These are phyloP conservation scores for Elongisporangium undulatum DNA, from an alignment of 352 stramenopile genomes.

Conservation along the genomic window DNA sequence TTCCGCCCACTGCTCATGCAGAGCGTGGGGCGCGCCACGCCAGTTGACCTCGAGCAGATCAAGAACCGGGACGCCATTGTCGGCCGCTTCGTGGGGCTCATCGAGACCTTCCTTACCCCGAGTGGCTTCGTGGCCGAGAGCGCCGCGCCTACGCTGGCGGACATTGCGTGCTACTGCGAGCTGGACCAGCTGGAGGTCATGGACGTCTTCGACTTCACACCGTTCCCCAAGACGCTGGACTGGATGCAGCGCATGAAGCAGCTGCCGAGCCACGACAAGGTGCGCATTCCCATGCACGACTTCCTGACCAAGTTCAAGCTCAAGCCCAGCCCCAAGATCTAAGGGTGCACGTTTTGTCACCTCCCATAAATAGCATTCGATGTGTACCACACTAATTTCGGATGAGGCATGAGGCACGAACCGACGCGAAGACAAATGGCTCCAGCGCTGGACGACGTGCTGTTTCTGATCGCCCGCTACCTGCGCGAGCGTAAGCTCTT, in stretches of 20 bases:
- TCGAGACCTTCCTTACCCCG: constrained; percentile 10
- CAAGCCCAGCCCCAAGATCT: not conserved
- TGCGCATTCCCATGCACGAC: constrained; percentile 2
- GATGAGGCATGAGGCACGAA: not conserved
- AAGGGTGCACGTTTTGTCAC: constrained; percentile 8
- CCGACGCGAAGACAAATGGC: not conserved
- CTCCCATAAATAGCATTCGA: not conserved
- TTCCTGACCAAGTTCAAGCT: constrained; percentile 26
- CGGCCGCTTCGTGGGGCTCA: constrained; percentile 3
- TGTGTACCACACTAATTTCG: not conserved
- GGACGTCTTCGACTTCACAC: constrained; percentile 6
- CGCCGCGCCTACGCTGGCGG: constrained; percentile 11
- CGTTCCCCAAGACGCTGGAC: constrained; percentile 1
- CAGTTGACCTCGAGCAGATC: constrained; percentile 4
- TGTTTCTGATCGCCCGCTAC: constrained; percentile 53
- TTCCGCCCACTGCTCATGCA: constrained; percentile 4
- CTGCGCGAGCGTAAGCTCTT: constrained; percentile 32
- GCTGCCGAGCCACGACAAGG: constrained; percentile 3
- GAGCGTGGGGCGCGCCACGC: constrained; percentile 3
- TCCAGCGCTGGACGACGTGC: constrained; percentile 18
- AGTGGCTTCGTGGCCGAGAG: constrained; percentile 9
- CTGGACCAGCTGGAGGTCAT: constrained; percentile 12
- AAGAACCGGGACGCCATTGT: constrained; percentile 5
- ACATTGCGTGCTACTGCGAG: constrained; percentile 23
- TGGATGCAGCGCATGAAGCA: constrained; percentile 11